Evolutionary conservation across 257 asterid genomes (phyloP).

Genomic region (Handroanthus guayacan): DNA sequence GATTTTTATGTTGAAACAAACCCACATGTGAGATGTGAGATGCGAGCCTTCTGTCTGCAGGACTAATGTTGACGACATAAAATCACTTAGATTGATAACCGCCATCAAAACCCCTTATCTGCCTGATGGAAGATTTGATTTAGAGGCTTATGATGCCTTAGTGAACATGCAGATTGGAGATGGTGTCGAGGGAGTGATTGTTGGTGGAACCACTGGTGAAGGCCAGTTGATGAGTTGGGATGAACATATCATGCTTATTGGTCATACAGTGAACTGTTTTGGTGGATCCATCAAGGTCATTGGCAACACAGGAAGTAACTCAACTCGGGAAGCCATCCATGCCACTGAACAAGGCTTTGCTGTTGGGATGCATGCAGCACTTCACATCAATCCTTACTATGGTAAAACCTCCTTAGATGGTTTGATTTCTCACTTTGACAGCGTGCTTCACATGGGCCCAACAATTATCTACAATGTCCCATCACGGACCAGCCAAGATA

Average conservation of each 20-base stretch:
- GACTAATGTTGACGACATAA: slow-evolving; percentile 82
- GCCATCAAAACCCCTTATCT: slow-evolving; percentile 95
- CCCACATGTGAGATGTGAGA: slow-evolving; percentile 13
- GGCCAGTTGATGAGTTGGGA: slow-evolving; percentile 98
- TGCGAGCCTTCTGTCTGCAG: slow-evolving; percentile 50
- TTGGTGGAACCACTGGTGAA: slow-evolving; percentile 97
- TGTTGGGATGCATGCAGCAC: slow-evolving; percentile 97
- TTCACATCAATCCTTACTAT: slow-evolving; percentile 92
- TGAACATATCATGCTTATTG: slow-evolving; percentile 95
- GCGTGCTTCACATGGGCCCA: slow-evolving; percentile 94
- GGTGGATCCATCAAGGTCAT: slow-evolving; percentile 84
- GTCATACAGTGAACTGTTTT: slow-evolving; percentile 93
- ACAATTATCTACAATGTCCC: slow-evolving; percentile 90
- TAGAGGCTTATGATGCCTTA: slow-evolving; percentile 85
- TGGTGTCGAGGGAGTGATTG: slow-evolving; percentile 90
- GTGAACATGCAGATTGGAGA: slow-evolving; percentile 84
- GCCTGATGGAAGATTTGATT: slow-evolving; percentile 94
- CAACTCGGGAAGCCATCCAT: slow-evolving; percentile 90
- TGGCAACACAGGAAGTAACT: slow-evolving; percentile 96
- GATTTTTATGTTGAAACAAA: slow-evolving; percentile 3
- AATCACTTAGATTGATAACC: slow-evolving; percentile 77
- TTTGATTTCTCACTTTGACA: slow-evolving; percentile 73
- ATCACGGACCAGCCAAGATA: slow-evolving; percentile 92
- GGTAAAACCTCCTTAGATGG: slow-evolving; percentile 92
- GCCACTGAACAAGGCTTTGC: slow-evolving; percentile 97